These are phyloP conservation scores for Mortierella sp. DNA, from an alignment of 371 early-diverging fungal species.

Conservation along the genomic window DNA sequence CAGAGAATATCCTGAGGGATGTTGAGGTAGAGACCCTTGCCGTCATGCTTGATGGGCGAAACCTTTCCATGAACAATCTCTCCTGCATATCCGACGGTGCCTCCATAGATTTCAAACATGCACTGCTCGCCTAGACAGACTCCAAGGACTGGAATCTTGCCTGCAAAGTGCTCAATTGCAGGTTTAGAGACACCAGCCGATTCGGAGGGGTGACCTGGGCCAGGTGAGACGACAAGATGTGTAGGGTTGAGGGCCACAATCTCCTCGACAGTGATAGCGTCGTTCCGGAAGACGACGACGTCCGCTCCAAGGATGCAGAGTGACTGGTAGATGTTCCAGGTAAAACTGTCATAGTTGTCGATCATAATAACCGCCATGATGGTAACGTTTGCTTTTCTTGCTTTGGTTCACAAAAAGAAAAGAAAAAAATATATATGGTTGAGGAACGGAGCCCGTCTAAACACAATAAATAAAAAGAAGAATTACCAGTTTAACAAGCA, in stretches of 20 bases:
- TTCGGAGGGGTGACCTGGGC: conserved; percentile 94
- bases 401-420: not conserved
- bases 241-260: conserved; percentile 83
- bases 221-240: conserved; percentile 96
- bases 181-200: conserved; percentile 91
- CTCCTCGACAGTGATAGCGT: conserved; percentile 89
- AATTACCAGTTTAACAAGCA: too few species aligned
- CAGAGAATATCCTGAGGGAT: conserved; percentile 87
- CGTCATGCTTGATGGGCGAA: conserved; percentile 89
- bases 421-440: too few species aligned
- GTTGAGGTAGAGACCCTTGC: conserved; percentile 85
- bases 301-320: conserved; percentile 91
- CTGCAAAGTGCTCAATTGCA: conserved; percentile 87
- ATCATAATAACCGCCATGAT: conserved; percentile 88
- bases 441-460: not conserved
- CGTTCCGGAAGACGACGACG: conserved; percentile 93
- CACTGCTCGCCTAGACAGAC: conserved; percentile 97
- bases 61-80: conserved; percentile 97
- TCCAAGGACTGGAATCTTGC: conserved; percentile 96
- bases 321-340: conserved; percentile 97
- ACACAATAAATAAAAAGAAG: not conserved
- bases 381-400: conserved; percentile 4
- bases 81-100: conserved; percentile 90
- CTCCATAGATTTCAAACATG: conserved; percentile 96
- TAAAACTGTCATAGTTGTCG: conserved; percentile 98